A percentile compares a stretch with the other conserved stretches of the same genome.
phyloP scores from a whole-genome alignment of 768 basidiomycete genomes.

The Podaxis sp. region DNA sequence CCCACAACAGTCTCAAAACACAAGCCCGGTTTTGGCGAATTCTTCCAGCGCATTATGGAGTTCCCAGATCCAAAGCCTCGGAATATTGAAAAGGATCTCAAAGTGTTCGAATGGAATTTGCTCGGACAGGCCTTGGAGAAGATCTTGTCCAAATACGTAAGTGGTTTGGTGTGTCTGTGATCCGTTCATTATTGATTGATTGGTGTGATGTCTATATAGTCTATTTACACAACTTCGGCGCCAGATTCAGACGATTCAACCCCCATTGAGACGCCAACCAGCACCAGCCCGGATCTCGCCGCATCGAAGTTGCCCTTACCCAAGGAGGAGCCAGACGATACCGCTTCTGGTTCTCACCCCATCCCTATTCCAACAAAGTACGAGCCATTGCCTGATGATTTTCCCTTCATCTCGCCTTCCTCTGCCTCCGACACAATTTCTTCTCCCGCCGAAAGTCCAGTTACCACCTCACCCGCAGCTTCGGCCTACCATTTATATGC shows the following conservation, averaged over 20 bases:
- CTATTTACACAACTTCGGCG: slow-evolving; percentile 43
- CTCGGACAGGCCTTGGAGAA: slow-evolving; percentile 76
- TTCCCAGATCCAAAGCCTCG: slow-evolving; percentile 93
- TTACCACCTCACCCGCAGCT: slow-evolving; percentile 23
- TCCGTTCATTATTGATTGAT: slow-evolving; percentile 7
- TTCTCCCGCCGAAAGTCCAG: slow-evolving; percentile 35
- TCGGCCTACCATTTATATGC: slow-evolving; percentile 24
- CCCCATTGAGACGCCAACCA: slow-evolving; percentile 28
- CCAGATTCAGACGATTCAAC: slow-evolving; percentile 32
- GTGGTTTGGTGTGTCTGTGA: slow-evolving; percentile 26
- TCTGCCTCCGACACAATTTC: slow-evolving; percentile 29
- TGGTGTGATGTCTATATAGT: slow-evolving; percentile 29
- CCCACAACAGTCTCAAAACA: slow-evolving; percentile 91
- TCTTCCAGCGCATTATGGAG: slow-evolving; percentile 96
- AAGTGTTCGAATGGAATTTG: slow-evolving; percentile 76
- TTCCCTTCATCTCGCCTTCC: slow-evolving; percentile 24
- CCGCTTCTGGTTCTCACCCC: not conserved
- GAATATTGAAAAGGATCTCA: slow-evolving; percentile 97
- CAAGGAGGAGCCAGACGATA: slow-evolving; percentile 15
- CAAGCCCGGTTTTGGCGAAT: slow-evolving; percentile 74
- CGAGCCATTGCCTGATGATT: slow-evolving; percentile 26
- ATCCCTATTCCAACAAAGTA: slow-evolving; percentile 24
- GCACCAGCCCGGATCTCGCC: slow-evolving; percentile 29
- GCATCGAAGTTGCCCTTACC: slow-evolving; percentile 26
- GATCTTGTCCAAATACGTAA: slow-evolving; percentile 82